Base-by-base conservation (phyloP, 164 flowering plant species). In the Vitis vinifera region DNA sequence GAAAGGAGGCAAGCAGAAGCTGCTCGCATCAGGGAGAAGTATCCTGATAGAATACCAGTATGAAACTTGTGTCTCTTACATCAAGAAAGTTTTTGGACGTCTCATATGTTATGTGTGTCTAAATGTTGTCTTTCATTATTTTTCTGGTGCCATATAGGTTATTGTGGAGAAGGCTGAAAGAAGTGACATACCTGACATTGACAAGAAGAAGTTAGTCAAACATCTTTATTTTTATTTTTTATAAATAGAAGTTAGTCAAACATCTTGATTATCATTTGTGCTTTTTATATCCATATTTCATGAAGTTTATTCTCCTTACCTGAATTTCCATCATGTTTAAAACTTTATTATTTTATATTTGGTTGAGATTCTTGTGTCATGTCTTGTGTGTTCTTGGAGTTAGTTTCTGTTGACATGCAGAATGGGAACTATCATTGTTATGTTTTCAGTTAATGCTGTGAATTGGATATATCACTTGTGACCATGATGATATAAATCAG, bases 1-100 rank as follows among this genome's bases (percentile, higher is more conserved):
- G 97, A 90, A 70, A 90, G 86, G 83, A 87, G 94, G 77, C 94
- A 88, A 75, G 93, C 93, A 14, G 97, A 92, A 84, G 88, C 94
- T 71, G 80, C 88, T 68, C 91, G 94, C 5, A 92, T 92, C 67
- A 80, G 94, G 75, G 94, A 87, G 84, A 90, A 90, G 78, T 92
- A 92, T 69, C 91, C 95, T 19, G 95, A 92, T 74, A 83, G 97
- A 80, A 88, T 92, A 17, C 97, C 97, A 23, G 97, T 92, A 85
- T 56, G 73, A 57, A 62, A 61, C 11, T 52, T 16, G 3, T 29
- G 1, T 51, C 50, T 51, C 27, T 53, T 59, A 8, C 10, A 15
- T 17, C 14, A 31, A 1, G 31, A 59, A 17, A 14, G 3, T 52
- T 23, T 1, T 44, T 62, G 16, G 53, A 55, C 65, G 17, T 12